Base-by-base conservation (phyloP, 768 basidiomycete species). In the Pisolithus orientalis region DNA sequence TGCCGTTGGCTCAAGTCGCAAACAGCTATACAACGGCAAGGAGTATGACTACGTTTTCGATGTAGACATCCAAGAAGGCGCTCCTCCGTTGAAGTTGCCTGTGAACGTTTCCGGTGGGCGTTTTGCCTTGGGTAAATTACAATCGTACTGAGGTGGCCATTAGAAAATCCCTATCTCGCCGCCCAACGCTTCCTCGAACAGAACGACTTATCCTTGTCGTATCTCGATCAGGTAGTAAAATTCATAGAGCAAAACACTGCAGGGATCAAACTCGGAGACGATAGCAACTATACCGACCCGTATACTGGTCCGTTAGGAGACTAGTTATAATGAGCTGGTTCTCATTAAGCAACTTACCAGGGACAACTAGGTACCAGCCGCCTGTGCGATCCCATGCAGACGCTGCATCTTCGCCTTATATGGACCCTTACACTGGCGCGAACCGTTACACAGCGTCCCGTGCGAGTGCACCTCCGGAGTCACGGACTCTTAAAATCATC, bases 41-140 rank as follows among this genome's bases (percentile, higher is more conserved):
- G 95, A 98, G 70, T 99, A 94, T 63, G 96, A 99, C 70, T 96
- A 96, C 62, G 95, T 99, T n/a, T 97, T 98, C 62, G 94, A 96
- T 63, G 94, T 99, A 34, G 96, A 98, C 62, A 86, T 97, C 27
- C 80, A 91, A 62, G 95, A 96, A 54, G 94, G 94, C 2, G 83
- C 82, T 14, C 94, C 95, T 10, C 85, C 94, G 6, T 74, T 98
- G 57, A 98, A 97, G 64, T 77, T 99, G 21, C 95, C 95, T 0
- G 98, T 90, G 68, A 97, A 98, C 65, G 83, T 80, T 25, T 79
- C 82, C 43, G 94, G 94, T 90, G 56, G 51, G 79, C 65, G 28
- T 38, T 5, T 44, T 49, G 6, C 37, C 24, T 28, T 25, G 11
- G 46, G 39, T 16, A 32, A 13, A 7, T 29, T 39, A 31, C 17